Evolutionary conservation across 306 rosid genomes (phyloP).

Genomic region (Pueraria montana): DNA sequence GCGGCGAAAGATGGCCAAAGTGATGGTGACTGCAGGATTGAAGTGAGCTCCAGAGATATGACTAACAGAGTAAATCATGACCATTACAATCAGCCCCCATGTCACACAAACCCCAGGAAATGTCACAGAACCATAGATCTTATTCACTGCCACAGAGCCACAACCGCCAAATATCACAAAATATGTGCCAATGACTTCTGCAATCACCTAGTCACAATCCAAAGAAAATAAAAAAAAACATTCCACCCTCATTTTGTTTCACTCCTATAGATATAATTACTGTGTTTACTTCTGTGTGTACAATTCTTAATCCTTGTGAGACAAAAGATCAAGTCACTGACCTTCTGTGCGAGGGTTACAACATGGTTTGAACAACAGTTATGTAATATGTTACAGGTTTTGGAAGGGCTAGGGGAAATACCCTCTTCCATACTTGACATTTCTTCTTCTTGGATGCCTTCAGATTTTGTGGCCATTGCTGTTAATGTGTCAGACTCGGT

Average conservation of each 20-base stretch:
- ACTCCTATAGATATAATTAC: neutral
- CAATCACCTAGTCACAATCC: constrained; percentile 44
- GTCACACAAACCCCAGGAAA: constrained; percentile 47
- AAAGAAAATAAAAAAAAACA: neutral
- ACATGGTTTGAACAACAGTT: constrained; percentile 41
- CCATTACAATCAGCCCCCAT: constrained; percentile 64
- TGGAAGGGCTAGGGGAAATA: neutral
- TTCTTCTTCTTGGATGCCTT: constrained; percentile 31
- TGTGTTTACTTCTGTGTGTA: neutral
- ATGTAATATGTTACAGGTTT: neutral
- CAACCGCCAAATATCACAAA: constrained; percentile 60
- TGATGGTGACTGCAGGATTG: constrained; percentile 68
- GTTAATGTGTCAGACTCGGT: neutral
- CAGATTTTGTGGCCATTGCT: constrained; percentile 35
- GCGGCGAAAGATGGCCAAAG: constrained; percentile 56
- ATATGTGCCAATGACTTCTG: constrained; percentile 70
- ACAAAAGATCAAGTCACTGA: neutral
- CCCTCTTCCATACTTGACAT: constrained; percentile 44
- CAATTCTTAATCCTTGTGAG: neutral
- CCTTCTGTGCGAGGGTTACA: constrained; percentile 43
- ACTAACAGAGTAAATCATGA: constrained; percentile 46
- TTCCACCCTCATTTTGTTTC: neutral
- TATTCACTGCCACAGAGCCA: constrained; percentile 47
- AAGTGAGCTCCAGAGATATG: constrained; percentile 77
- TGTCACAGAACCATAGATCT: constrained; percentile 53